Evolutionary conservation across 768 basidiomycete species (phyloP).

Genomic region (Boletus speciosus): DNA sequence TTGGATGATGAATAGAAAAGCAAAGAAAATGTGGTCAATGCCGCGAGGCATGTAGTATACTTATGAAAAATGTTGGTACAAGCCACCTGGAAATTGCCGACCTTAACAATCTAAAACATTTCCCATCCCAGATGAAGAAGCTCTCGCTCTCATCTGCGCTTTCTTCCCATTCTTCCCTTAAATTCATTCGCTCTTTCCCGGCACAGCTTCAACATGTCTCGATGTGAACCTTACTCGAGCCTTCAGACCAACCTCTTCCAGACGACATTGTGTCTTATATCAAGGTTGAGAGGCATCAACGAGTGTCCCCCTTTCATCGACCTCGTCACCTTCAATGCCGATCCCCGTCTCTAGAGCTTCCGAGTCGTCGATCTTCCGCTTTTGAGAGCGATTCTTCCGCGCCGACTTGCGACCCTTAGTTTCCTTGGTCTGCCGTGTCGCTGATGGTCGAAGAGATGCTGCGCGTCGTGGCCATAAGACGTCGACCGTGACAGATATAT

Average conservation of each 20-base stretch:
- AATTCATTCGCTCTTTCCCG: neutral
- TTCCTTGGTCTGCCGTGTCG: conserved; percentile 36
- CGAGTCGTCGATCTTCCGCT: conserved; percentile 29
- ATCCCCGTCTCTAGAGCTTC: conserved; percentile 3
- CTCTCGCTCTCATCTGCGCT: neutral
- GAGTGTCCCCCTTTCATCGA: neutral
- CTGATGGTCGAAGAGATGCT: conserved; percentile 43
- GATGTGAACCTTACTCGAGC: neutral
- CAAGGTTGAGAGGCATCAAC: neutral
- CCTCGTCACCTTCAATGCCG: neutral
- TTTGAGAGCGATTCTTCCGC: conserved; percentile 26
- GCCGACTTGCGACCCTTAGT: conserved; percentile 44
- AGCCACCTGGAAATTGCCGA: conserved; percentile 11
- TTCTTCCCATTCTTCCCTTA: neutral
- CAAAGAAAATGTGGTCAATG: neutral
- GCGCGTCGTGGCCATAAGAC: neutral
- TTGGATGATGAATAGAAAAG: neutral
- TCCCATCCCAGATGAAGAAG: neutral
- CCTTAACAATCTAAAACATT: neutral
- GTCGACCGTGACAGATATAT: no score
- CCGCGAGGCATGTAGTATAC: neutral
- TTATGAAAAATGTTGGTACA: no score
- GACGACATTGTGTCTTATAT: neutral
- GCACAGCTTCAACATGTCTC: neutral
- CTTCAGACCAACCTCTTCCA: neutral